phyloP scores from a whole-genome alignment of 1,284 basidiomycete genomes.

The Ustilago xerochloae region DNA sequence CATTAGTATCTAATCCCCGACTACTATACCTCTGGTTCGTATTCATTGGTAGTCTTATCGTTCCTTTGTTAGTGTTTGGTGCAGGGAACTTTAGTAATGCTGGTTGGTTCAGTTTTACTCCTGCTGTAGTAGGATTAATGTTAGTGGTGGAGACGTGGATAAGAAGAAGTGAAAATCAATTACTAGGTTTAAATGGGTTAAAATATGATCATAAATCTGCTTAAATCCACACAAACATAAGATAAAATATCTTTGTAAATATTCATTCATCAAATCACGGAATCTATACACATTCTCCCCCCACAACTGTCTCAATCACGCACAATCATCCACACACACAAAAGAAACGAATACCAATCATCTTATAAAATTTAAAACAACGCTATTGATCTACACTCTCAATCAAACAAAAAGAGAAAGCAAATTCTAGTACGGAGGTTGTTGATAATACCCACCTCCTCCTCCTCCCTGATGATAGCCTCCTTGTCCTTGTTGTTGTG shows the following conservation, averaged over 20 bases:
- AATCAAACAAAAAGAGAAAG: too few relatives aligned
- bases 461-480: too few relatives aligned
- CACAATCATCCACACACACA: too few relatives aligned
- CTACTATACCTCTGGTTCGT: slow-evolving; percentile 62
- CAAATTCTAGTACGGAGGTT: too few relatives aligned
- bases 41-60: slow-evolving; percentile 48
- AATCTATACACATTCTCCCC: neutral
- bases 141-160: slow-evolving; percentile 56
- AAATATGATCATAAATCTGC: slow-evolving; percentile 66
- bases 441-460: too few relatives aligned
- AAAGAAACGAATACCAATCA: too few relatives aligned
- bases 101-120: slow-evolving; percentile 63
- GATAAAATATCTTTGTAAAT: too few relatives aligned
- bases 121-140: slow-evolving; percentile 45
- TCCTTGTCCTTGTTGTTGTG: too few relatives aligned
- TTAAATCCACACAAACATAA: slow-evolving; percentile 7
- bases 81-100: slow-evolving; percentile 64
- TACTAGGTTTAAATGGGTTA: slow-evolving; percentile 55
- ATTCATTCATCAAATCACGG: too few relatives aligned
- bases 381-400: too few relatives aligned
- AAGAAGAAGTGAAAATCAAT: slow-evolving; percentile 50
- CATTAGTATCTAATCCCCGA: slow-evolving; percentile 41
- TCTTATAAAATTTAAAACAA: too few relatives aligned
- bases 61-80: slow-evolving; percentile 66
- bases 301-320: neutral